Evolutionary conservation across 179 eudicot species (phyloP), one percentile per base, ranked within the genome.

Genomic region (Monotropa hypopitys): DNA sequence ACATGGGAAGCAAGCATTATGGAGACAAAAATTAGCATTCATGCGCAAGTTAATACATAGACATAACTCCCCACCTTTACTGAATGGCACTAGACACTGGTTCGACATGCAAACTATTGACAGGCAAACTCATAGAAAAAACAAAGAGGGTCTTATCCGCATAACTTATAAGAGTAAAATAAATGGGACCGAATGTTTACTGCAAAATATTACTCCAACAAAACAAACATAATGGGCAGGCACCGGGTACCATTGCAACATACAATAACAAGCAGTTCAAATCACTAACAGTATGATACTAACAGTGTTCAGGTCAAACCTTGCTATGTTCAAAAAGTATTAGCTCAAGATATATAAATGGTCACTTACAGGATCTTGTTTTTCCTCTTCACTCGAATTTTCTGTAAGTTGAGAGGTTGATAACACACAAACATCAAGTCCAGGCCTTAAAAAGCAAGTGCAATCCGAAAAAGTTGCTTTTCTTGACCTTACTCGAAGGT

Each of bases 401-500:
- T 84, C 88, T 13, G 86, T 53, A 23, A 57, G 45, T 66, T 76
- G 84, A 65, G 87, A 45, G 15, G 74, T 77, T 1, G 90, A 83
- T n/a, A 84, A 79, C 62, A 91, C 94, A 76, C 89, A 90, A 75
- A 96, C 82, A 76, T 96, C 98, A 73, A 91, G 77, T 63, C 99
- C 96, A 21, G 91, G 94, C 83, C 99, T 86, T 30, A 96, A 77
- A 80, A 90, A 84, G 76, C 91, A 96, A 53, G 85, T 87, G 83
- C 99, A 96, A 73, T 96, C 99, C 0, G 83, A 74, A 70, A 77
- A 74, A 73, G 80, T 85, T 43, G 98, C 97, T 79, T 87, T 85
- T 84, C 98, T 85, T n/a, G 99, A 90, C 84, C 86, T 85, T 49
- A 93, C 78, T 78, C 98, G 88, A 53, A 93, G 91, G 77, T 90